A percentile compares a stretch with the other conserved stretches of the same genome.
These are phyloP conservation scores for Penicillium roqueforti DNA, from an alignment of 495 filamentous ascomycete genomes.

Conservation along the genomic window DNA sequence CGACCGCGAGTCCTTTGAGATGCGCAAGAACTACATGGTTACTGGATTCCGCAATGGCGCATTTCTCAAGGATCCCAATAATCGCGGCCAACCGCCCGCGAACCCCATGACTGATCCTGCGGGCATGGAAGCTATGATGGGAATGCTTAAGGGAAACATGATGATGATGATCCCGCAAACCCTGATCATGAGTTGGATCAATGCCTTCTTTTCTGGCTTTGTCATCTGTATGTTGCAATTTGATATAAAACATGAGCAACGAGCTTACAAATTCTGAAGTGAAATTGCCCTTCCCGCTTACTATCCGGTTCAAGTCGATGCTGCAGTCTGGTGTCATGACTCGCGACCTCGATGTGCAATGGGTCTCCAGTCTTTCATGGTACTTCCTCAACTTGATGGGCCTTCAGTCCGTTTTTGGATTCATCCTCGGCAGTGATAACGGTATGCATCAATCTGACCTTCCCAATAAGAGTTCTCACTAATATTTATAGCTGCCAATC, in stretches of 20 bases:
- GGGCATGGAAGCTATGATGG: slow-evolving; percentile 99
- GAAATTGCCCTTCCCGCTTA: slow-evolving; percentile 97
- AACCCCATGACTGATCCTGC: slow-evolving; percentile 98
- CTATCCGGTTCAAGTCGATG: slow-evolving; percentile 99
- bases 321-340: slow-evolving; percentile 94
- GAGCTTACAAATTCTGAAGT: slow-evolving; percentile 49
- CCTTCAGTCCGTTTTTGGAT: slow-evolving; percentile 95
- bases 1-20: slow-evolving; percentile 67
- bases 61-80: slow-evolving; percentile 85
- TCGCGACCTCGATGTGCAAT: slow-evolving; percentile 90
- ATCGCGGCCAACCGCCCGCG: slow-evolving; percentile 76
- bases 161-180: slow-evolving; percentile 99
- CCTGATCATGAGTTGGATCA: slow-evolving; percentile 99
- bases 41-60: slow-evolving; percentile 75
- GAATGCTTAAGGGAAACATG: slow-evolving; percentile 99
- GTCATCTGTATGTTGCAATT: slow-evolving; percentile 72
- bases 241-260: background rate
- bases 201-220: slow-evolving; percentile 96
- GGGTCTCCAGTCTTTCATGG: slow-evolving; percentile 98
- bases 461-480: slow-evolving; percentile 1
- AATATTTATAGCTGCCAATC: slow-evolving; percentile 69
- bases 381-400: slow-evolving; percentile 98
- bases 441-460: slow-evolving; percentile 47
- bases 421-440: slow-evolving; percentile 92
- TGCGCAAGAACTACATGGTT: slow-evolving; percentile 74